Evolutionary conservation across 1,284 basidiomycete species (phyloP).

Genomic region (Apiotrichum sp.): DNA sequence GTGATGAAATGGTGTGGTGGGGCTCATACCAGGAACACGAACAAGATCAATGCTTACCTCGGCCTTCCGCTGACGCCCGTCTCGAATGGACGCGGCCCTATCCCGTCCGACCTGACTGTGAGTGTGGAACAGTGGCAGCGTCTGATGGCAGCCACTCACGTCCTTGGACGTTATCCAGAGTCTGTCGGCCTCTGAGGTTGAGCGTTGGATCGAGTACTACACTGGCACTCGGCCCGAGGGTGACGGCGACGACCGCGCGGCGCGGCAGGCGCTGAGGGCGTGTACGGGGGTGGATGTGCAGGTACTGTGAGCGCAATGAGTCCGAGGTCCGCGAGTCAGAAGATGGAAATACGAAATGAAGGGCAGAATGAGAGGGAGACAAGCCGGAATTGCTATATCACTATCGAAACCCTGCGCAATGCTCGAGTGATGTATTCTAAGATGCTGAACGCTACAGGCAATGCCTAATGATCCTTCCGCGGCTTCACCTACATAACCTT

Average conservation of each 20-base stretch:
- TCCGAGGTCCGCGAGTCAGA: no score
- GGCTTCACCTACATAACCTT: no score
- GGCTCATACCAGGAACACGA: conserved; percentile 4
- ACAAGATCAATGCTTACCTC: conserved; percentile 11
- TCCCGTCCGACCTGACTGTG: conserved; percentile 10
- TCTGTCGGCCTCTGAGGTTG: neutral
- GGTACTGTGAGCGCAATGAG: neutral
- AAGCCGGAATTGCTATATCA: no score
- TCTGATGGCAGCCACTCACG: conserved; percentile 4
- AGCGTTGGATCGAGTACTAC: conserved; percentile 15
- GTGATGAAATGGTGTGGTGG: neutral
- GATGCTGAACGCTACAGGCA: no score
- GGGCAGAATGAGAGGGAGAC: no score
- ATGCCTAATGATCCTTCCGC: no score
- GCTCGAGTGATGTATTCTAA: no score
- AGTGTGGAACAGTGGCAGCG: neutral
- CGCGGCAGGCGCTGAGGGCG: conserved; percentile 9
- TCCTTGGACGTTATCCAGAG: conserved; percentile 7
- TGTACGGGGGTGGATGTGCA: conserved; percentile 11
- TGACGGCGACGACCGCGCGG: neutral
- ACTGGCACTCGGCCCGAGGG: conserved; percentile 3
- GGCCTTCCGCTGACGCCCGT: conserved; percentile 9
- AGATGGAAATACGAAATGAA: no score
- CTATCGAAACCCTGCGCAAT: no score
- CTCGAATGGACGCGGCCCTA: conserved; percentile 1